Evolutionary conservation across 2,329 filamentous ascomycete species (phyloP), one percentile per base, ranked within the genome.

Genomic region (Cladosporium sp.): DNA sequence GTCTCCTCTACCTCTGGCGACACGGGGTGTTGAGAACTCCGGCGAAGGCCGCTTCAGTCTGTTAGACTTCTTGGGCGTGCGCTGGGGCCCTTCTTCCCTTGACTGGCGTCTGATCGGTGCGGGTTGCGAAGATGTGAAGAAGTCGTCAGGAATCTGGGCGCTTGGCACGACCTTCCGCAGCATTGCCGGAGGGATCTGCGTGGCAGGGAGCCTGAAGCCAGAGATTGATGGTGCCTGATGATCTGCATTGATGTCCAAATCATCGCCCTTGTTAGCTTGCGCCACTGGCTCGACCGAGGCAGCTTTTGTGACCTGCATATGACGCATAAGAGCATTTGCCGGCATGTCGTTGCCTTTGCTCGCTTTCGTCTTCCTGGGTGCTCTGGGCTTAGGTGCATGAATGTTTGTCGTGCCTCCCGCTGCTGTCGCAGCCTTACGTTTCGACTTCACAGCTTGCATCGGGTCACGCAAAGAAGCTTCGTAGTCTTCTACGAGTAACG

Each of bases 401-500:
- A n/a, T 59, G 19, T 51, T 54, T 3, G 59, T 58, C n/a, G 63
- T 64, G 1, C 55, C 60, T 1, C 45, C 64, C 9, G 61, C 65
- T 47, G 55, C 57, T 14, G 68, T 65, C 38, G 66, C 61, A 5
- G 68, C 69, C 39, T 67, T 62, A 30, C 64, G 58, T 52, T 65
- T 66, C 12, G 63, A 55, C 43, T 67, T 67, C 43, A 70, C 59
- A 14, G 69, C 61, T 25, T 60, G 63, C 50, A 66, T 70, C 1
- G 70, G 66, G 54, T 69, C 34, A 17, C 64, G 59, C 12, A 67
- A 61, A n/a, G 62, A 68, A 20, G 76, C 78, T 65, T 89, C 83
- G 82, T 88, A 92, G 42, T 83, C 82, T 63, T 86, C 79, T 0
- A 89, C 82, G 28, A 82, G 82, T 2, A 85, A 74, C 3, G 88